Base-by-base conservation (phyloP, 2,329 filamentous ascomycete species). In the Aspergillus candidus region DNA sequence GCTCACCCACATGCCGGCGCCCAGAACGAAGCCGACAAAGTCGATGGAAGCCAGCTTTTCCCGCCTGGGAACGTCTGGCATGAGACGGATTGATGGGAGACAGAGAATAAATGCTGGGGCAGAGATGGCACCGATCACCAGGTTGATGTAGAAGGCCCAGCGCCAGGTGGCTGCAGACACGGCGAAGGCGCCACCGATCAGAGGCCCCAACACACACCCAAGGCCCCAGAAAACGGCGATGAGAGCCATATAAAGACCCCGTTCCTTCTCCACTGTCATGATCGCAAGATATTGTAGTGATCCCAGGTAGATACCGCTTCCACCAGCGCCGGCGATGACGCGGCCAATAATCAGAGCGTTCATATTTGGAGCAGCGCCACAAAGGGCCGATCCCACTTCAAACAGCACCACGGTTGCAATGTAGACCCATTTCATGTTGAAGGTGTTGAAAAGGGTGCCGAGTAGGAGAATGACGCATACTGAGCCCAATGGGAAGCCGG, bases 291-390 rank as follows among this genome's bases (percentile, higher is more conserved):
- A 12, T 12, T 15, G 15, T 18, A 36, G 15, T 18, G 22, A 15
- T 14, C 35, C 35, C 14, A 36, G 15, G 15, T 36, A 36, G 14
- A 36, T 36, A 11, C 35, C 35, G 15, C 14, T 18, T 11, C 60
- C 60, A 5, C 61, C 61, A 11, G 53, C 40, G 13, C 61, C 61
- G 36, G 42, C 46, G 10, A 63, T 51, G 14, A 46, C 58, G 32
- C 61, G 55, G n/a, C 61, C 61, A 8, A 58, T 48, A 40, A 77
- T 76, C 11, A 76, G 49, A 27, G 68, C 68, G 40, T 66, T 51
- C 56, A 71, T 68, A 22, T 50, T 63, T 3, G 66, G 67, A 0
- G 70, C 65, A 0, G 58, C 68, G 18, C 69, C 71, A 41, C 69
- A 72, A 3, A 70, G 41, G 0, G 66, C 55, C 34, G 36, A 47